These are phyloP conservation scores for Proliferodiscus dingleyae DNA, from an alignment of 2,329 filamentous ascomycete genomes.

Conservation along the genomic window DNA sequence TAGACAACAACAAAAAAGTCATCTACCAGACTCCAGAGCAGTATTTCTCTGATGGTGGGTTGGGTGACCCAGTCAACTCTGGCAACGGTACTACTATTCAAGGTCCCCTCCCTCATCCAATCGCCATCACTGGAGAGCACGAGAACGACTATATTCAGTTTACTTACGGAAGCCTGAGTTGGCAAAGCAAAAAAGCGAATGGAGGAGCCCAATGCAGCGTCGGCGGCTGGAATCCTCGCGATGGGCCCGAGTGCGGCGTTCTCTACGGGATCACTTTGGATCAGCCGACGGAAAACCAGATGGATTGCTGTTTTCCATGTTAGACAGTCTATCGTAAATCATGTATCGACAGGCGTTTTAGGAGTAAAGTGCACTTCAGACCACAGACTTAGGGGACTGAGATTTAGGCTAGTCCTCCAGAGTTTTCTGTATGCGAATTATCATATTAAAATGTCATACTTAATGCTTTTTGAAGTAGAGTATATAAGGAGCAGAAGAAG, in stretches of 20 bases:
- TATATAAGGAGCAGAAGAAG: too few relatives aligned
- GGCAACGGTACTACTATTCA: background rate
- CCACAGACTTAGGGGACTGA: too few relatives aligned
- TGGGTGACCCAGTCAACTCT: background rate
- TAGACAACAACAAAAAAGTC: background rate
- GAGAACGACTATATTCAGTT: conserved; percentile 5
- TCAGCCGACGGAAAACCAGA: conserved; percentile 1
- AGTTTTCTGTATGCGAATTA: too few relatives aligned
- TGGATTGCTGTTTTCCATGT: conserved; percentile 4
- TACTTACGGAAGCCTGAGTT: conserved; percentile 1
- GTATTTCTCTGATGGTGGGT: background rate
- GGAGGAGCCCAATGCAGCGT: background rate
- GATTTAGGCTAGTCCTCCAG: too few relatives aligned
- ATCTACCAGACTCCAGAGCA: background rate
- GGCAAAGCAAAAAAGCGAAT: conserved; percentile 2
- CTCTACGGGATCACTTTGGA: background rate
- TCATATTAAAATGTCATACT: too few relatives aligned
- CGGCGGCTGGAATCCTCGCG: conserved; percentile 4
- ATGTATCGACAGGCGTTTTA: too few relatives aligned
- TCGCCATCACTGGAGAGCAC: conserved; percentile 1
- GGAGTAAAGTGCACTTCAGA: too few relatives aligned
- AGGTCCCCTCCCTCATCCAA: background rate
- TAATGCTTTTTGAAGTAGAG: too few relatives aligned
- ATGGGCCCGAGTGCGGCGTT: too few relatives aligned
- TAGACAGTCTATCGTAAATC: too few relatives aligned